These are phyloP conservation scores for Backusella sp. DNA, from an alignment of 192 early-diverging fungal genomes.

Conservation along the genomic window DNA sequence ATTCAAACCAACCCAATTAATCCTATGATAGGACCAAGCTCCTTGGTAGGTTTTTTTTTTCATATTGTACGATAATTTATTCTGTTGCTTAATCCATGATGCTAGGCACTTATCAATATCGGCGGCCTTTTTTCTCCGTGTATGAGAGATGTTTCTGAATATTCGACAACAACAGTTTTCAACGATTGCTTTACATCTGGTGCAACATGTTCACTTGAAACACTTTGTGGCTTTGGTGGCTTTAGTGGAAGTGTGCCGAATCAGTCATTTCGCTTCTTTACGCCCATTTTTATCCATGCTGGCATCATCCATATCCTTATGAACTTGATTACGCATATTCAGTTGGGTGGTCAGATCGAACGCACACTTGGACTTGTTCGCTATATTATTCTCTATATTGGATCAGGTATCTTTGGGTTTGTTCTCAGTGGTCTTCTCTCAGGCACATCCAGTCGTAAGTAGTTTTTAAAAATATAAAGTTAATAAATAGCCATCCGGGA, in stretches of 20 bases:
- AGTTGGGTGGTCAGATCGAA: conserved; percentile 72
- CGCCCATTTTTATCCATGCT: conserved; percentile 82
- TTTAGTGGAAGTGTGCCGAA: conserved; percentile 51
- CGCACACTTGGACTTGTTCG: conserved; percentile 73
- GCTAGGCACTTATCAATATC: conserved; percentile 60
- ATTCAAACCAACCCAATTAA: conserved; percentile 74
- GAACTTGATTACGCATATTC: conserved; percentile 73
- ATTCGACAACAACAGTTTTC: conserved; percentile 20
- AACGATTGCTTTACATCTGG: conserved; percentile 1
- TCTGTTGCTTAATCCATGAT: not conserved
- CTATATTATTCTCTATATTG: conserved; percentile 61
- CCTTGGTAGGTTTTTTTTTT: conserved; percentile 42
- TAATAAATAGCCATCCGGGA: conserved; percentile 33
- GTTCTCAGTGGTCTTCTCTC: conserved; percentile 74
- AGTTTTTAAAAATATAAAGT: conserved; percentile 8
- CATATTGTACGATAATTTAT: not conserved
- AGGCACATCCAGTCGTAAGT: not conserved
- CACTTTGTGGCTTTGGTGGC: conserved; percentile 63
- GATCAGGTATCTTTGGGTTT: conserved; percentile 75
- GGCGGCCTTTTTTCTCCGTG: conserved; percentile 83
- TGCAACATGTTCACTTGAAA: conserved; percentile 50
- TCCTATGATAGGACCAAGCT: conserved; percentile 77
- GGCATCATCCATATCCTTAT: conserved; percentile 76
- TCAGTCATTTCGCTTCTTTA: conserved; percentile 81
- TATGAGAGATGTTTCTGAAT: conserved; percentile 53